phyloP scores from a whole-genome alignment of 73 alveolate species.

The Stentor roeselii region DNA sequence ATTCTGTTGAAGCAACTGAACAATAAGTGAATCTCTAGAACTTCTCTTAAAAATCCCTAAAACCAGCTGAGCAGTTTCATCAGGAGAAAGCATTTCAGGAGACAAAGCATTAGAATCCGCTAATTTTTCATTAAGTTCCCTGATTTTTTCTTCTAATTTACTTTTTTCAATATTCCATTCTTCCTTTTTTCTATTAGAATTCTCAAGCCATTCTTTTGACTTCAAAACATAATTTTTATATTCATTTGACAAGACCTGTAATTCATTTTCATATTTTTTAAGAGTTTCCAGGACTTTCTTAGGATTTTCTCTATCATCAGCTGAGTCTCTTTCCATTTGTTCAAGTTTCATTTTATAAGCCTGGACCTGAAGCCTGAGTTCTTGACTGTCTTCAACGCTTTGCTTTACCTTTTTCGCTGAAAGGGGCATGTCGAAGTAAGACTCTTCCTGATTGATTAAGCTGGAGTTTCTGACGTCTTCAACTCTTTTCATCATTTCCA shows the following conservation, averaged over 20 bases:
- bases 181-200: not conserved
- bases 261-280: constrained; percentile 13
- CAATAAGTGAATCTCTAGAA: constrained; percentile 1
- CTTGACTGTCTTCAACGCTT: not conserved
- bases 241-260: not conserved
- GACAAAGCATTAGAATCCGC: not conserved
- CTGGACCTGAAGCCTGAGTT: not conserved
- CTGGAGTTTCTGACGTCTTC: not conserved
- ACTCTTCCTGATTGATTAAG: not conserved
- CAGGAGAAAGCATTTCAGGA: constrained; percentile 26
- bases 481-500: not conserved
- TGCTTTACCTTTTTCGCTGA: not conserved
- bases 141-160: not conserved
- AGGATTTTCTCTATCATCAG: not conserved
- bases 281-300: not conserved
- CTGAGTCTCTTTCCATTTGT: not conserved
- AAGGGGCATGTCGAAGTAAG: not conserved
- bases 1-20: constrained; percentile 7
- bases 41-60: constrained; percentile 18
- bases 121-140: not conserved
- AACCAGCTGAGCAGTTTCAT: not conserved
- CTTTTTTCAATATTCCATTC: not conserved
- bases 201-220: constrained; percentile 14
- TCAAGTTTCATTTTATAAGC: not conserved
- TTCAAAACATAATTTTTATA: constrained; percentile 1